These are phyloP conservation scores for Russula lepida DNA, from an alignment of 768 basidiomycete species.

Conservation along the genomic window DNA sequence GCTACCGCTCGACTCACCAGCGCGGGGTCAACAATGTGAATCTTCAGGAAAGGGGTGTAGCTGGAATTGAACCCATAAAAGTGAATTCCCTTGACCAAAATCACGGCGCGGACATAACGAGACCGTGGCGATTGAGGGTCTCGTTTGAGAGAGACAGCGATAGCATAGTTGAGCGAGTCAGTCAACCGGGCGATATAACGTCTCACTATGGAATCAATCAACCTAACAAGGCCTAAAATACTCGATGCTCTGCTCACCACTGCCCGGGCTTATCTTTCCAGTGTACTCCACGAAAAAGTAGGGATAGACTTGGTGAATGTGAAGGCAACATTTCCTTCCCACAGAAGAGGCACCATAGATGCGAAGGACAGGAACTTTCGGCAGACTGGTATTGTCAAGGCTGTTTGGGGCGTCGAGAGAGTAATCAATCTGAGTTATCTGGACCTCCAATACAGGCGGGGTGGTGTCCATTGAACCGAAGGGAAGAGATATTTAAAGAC, in stretches of 20 bases:
- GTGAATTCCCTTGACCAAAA: constrained; percentile 87
- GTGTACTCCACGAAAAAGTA: constrained; percentile 87
- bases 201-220: constrained; percentile 44
- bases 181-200: constrained; percentile 60
- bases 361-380: constrained; percentile 69
- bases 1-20: constrained; percentile 61
- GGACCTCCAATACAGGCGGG: constrained; percentile 31
- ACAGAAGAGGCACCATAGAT: constrained; percentile 78
- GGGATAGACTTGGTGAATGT: constrained; percentile 90
- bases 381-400: constrained; percentile 54
- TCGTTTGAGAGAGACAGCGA: constrained; percentile 72
- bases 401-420: constrained; percentile 46
- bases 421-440: constrained; percentile 57
- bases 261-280: constrained; percentile 51
- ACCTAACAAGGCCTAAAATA: neutral
- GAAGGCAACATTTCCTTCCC: constrained; percentile 74
- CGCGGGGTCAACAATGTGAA: constrained; percentile 65
- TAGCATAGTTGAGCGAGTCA: constrained; percentile 75
- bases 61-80: constrained; percentile 92
- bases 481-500: neutral
- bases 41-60: constrained; percentile 83
- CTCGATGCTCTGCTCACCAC: constrained; percentile 41
- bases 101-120: constrained; percentile 62
- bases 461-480: neutral
- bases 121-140: constrained; percentile 51